phyloP scores from a whole-genome alignment of 2,329 filamentous ascomycete species.

The Diaporthe citriasiana region DNA sequence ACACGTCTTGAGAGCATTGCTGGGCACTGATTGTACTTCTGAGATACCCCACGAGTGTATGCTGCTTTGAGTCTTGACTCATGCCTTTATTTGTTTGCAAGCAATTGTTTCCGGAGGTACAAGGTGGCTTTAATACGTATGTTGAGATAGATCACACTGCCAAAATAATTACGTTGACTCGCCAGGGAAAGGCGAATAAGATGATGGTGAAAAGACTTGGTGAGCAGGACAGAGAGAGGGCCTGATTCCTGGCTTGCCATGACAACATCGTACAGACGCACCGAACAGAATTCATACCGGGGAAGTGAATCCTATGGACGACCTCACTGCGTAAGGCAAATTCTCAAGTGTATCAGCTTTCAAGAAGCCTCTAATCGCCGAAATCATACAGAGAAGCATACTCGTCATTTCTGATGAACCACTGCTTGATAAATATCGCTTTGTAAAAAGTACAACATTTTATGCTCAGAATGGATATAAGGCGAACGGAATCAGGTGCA shows the following conservation, averaged over 20 bases:
- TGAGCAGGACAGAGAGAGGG: neutral
- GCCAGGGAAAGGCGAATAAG: neutral
- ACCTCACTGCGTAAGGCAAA: too few relatives aligned
- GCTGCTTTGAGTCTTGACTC: conserved; percentile 24
- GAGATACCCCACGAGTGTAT: conserved; percentile 45
- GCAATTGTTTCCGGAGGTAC: neutral
- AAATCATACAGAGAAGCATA: neutral
- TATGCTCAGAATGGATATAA: neutral
- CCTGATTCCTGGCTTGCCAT: neutral
- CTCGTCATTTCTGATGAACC: neutral
- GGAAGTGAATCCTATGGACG: neutral
- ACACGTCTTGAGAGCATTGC: conserved; percentile 23
- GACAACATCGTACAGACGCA: neutral
- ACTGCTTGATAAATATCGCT: neutral
- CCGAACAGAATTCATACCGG: neutral
- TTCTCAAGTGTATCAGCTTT: neutral
- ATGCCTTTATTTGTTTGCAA: neutral
- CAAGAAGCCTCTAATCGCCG: neutral
- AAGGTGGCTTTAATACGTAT: neutral
- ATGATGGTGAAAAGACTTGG: too few relatives aligned
- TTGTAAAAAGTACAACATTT: neutral
- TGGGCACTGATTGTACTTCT: conserved; percentile 24
- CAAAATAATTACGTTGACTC: neutral
- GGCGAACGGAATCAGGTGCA: neutral
- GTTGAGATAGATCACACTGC: neutral